These are phyloP conservation scores for Cajanus cajan DNA, from an alignment of 306 rosid genomes.

Conservation along the genomic window DNA sequence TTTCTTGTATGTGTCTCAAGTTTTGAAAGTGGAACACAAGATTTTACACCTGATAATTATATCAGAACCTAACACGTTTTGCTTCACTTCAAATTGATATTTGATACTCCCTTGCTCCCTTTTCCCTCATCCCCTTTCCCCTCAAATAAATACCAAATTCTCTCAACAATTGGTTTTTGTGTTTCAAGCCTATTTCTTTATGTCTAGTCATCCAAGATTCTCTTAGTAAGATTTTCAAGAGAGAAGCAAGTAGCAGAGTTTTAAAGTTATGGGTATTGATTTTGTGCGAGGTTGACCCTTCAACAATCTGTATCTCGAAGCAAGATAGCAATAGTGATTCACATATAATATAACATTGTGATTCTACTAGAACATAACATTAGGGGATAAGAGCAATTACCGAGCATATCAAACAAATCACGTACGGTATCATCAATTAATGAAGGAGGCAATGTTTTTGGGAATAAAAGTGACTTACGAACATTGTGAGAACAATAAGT, in stretches of 20 bases:
- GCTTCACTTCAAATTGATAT: background rate
- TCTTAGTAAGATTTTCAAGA: background rate
- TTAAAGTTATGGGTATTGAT: background rate
- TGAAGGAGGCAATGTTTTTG: background rate
- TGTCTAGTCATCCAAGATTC: background rate
- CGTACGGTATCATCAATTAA: too few species aligned
- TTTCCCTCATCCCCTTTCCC: background rate
- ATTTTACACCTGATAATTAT: background rate
- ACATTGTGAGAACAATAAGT: conserved; percentile 54
- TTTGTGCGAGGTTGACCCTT: background rate
- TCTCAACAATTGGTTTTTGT: background rate
- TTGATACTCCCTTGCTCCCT: background rate
- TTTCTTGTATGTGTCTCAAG: too few species aligned
- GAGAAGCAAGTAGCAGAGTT: background rate
- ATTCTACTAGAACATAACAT: background rate
- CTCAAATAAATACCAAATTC: background rate
- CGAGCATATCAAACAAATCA: conserved; percentile 6
- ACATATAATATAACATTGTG: background rate
- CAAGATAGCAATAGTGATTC: background rate
- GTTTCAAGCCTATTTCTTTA: background rate
- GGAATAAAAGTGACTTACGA: conserved; percentile 53
- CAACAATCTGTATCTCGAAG: background rate
- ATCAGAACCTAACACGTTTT: background rate
- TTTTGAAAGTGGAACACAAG: too few species aligned
- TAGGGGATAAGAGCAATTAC: background rate